These are phyloP conservation scores for Coprinopsis marcescibilis DNA, from an alignment of 768 basidiomycete genomes.

Conservation along the genomic window DNA sequence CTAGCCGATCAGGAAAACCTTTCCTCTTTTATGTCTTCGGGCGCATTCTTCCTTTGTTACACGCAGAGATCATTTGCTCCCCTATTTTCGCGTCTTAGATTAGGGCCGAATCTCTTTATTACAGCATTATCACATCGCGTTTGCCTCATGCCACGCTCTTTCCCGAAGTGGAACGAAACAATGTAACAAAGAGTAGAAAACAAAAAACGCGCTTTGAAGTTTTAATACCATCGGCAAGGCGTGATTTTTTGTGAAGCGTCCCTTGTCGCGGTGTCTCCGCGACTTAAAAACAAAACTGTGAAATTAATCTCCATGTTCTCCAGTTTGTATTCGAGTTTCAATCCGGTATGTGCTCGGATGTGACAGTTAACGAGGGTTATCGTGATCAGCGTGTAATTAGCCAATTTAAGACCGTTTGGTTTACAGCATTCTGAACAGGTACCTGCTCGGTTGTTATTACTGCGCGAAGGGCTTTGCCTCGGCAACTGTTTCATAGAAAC, in stretches of 20 bases:
- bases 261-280: too few relatives aligned
- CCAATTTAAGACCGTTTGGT: not conserved
- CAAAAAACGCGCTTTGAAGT: not conserved
- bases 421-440: too few relatives aligned
- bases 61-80: not conserved
- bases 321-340: not conserved
- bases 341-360: not conserved
- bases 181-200: not conserved
- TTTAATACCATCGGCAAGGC: too few relatives aligned
- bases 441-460: too few relatives aligned
- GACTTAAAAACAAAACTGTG: too few relatives aligned
- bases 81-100: not conserved
- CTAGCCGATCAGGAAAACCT: too few relatives aligned
- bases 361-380: conserved; percentile 20
- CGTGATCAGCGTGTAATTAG: conserved; percentile 12
- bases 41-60: too few relatives aligned
- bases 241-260: not conserved
- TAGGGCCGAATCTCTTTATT: not conserved
- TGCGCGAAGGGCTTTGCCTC: too few relatives aligned
- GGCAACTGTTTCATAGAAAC: too few relatives aligned
- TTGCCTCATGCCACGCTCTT: not conserved
- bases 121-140: not conserved
- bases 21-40: too few relatives aligned
- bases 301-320: too few relatives aligned
- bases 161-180: not conserved